Conservation (phyloP, 108 stramenopile genomes). For the Stephanodiscus minutulus region DNA sequence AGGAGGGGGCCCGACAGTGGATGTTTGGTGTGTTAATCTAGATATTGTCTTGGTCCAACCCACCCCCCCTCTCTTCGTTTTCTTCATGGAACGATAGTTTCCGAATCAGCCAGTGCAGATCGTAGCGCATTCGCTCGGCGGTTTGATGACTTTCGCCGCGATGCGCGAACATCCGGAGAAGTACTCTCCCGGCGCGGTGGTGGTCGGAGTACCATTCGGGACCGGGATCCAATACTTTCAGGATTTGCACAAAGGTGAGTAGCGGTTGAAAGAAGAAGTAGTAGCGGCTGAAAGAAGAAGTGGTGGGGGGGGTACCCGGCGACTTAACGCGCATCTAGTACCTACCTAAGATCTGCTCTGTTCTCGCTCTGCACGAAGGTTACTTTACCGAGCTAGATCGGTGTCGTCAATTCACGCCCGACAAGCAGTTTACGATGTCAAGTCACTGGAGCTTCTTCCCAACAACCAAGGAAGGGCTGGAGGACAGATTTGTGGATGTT, state of each 20-base stretch:
- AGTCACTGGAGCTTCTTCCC: constrained; percentile 62
- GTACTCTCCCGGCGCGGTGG: constrained; percentile 50
- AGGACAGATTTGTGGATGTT: constrained; percentile 52
- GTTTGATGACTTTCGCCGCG: constrained; percentile 52
- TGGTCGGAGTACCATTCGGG: constrained; percentile 59
- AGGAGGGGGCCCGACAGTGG: background rate
- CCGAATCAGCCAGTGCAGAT: constrained; percentile 58
- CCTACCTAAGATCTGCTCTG: background rate
- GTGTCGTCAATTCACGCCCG: constrained; percentile 59
- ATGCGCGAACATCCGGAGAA: constrained; percentile 56
- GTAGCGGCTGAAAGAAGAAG: too few species aligned
- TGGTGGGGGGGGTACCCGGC: too few species aligned
- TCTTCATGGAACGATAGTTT: constrained; percentile 4
- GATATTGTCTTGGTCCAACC: background rate
- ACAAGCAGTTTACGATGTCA: constrained; percentile 52
- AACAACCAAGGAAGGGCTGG: constrained; percentile 31
- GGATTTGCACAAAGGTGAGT: constrained; percentile 45
- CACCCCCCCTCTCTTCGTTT: too few species aligned
- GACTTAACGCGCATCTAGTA: background rate
- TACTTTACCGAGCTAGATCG: constrained; percentile 58
- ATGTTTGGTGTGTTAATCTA: background rate
- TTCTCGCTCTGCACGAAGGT: constrained; percentile 35
- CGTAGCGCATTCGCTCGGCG: constrained; percentile 54
- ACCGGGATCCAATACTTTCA: constrained; percentile 61
- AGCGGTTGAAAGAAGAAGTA: too few species aligned